These are phyloP conservation scores for Uronychia setigera DNA, from an alignment of 73 alveolate genomes.

Conservation along the genomic window DNA sequence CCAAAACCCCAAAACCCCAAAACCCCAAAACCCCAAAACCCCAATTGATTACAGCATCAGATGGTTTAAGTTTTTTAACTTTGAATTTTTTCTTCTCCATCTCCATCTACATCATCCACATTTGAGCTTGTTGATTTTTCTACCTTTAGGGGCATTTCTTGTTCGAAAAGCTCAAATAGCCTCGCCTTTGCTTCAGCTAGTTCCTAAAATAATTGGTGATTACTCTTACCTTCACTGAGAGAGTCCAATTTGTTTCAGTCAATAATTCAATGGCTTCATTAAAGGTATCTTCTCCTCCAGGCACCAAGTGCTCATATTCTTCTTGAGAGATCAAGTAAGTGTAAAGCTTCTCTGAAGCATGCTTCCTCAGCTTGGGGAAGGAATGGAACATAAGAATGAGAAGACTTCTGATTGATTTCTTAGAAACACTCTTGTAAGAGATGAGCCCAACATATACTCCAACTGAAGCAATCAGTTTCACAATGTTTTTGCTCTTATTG, in stretches of 20 bases:
- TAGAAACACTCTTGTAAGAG: slow-evolving; percentile 29
- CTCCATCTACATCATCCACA: slow-evolving; percentile 7
- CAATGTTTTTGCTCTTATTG: slow-evolving; percentile 77
- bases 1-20: no score
- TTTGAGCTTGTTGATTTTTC: background rate
- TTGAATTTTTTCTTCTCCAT: no score
- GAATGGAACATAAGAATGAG: slow-evolving; percentile 77
- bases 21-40: no score
- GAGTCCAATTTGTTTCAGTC: slow-evolving; percentile 83
- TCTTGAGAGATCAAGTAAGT: slow-evolving; percentile 72
- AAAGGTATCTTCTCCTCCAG: slow-evolving; percentile 75
- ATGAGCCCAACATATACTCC: slow-evolving; percentile 77
- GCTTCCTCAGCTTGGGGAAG: slow-evolving; percentile 83
- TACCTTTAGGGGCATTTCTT: background rate
- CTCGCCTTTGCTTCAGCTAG: slow-evolving; percentile 14
- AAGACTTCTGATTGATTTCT: slow-evolving; percentile 63
- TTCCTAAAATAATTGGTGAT: slow-evolving; percentile 6
- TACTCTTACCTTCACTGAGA: no score
- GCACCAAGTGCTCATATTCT: slow-evolving; percentile 59
- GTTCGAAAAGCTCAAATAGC: background rate
- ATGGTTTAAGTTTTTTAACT: no score
- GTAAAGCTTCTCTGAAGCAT: slow-evolving; percentile 82
- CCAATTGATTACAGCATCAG: no score
- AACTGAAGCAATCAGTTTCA: slow-evolving; percentile 70
- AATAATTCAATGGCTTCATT: slow-evolving; percentile 70